A percentile compares a stretch with the other conserved stretches of the same genome.
Evolutionary conservation across 768 basidiomycete genomes (phyloP).

Genomic region (Leccinum incarnatum): DNA sequence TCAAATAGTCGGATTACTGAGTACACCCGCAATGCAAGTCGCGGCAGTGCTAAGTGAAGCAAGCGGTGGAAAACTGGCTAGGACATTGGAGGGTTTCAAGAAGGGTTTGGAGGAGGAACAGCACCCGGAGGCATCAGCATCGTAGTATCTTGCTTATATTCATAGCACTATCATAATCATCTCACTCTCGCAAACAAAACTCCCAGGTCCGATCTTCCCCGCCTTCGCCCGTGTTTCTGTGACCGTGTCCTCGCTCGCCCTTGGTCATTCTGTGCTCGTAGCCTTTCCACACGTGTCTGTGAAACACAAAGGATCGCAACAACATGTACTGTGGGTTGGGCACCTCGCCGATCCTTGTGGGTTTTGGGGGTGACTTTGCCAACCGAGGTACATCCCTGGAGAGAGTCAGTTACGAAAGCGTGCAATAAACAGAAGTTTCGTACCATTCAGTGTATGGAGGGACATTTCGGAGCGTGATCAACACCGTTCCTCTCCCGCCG

Average conservation of each 20-base stretch:
- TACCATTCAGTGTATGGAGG: constrained; percentile 87
- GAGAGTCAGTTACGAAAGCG: constrained; percentile 8
- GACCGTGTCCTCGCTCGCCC: constrained; percentile 69
- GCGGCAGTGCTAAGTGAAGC: constrained; percentile 68
- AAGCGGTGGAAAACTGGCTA: constrained; percentile 62
- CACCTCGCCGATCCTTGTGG: constrained; percentile 41
- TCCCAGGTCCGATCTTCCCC: constrained; percentile 89
- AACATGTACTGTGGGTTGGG: constrained; percentile 68
- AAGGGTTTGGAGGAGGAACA: constrained; percentile 57
- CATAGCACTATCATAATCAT: not conserved
- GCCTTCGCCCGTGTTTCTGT: constrained; percentile 64
- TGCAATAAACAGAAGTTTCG: constrained; percentile 16
- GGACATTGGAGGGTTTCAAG: constrained; percentile 75
- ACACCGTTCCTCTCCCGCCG: constrained; percentile 62
- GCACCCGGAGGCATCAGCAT: constrained; percentile 16
- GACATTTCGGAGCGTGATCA: constrained; percentile 85
- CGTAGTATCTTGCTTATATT: constrained; percentile 19
- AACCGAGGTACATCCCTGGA: constrained; percentile 73
- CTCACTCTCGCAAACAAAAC: constrained; percentile 52
- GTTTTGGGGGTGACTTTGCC: constrained; percentile 69
- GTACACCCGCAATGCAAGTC: constrained; percentile 70
- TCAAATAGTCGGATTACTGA: constrained; percentile 83
- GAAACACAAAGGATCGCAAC: constrained; percentile 79
- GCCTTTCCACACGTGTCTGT: constrained; percentile 67
- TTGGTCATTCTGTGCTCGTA: constrained; percentile 96